Base-by-base conservation (phyloP, 2,329 filamentous ascomycete species). In the Keithomyces neogunnii region DNA sequence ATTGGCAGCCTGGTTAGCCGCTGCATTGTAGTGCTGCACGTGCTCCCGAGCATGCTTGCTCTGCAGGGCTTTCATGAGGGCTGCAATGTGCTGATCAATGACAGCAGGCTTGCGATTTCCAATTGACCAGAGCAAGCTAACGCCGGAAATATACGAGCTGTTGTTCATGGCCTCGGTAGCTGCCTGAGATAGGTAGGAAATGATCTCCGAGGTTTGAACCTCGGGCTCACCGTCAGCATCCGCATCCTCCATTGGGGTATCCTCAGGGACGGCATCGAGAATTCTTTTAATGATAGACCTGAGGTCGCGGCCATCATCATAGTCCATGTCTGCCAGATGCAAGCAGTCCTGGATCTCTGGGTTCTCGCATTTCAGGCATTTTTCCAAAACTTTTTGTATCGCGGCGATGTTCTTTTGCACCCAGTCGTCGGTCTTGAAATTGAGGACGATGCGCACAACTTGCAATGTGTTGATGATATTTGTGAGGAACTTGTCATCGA, bases 391-490 rank as follows among this genome's bases (percentile, higher is more conserved):
- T 64, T 89, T 95, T 66, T 96, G 89, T 31, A 97, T 77, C 31
- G 83, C 75, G 0, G 85, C 69, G 60, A 95, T 79, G 57, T 89
- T 88, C 60, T 83, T 82, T 49, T 90, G 71, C 38, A 97, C 85
- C 93, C 93, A 99, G 3, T 96, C 89, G 61, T 96, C 85, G 0
- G 88, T 75, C 67, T 96, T 95, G 56, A 86, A 84, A 60, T 93
- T 89, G 53, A 97, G 76, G 46, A 99, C 84, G 53, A 96, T 87
- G 46, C 92, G 88, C 54, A 99, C 76, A 40, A 97, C 88, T 65
- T 97, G 91, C 11, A 99, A 77, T 2, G 91, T 90, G 65, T 99
- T 99, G 70, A 99, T 83, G 69, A 96, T 92, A 56, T 86, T 85
- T 1, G 88, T 95, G 42, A 87, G 78, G 62, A 91, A 90, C 66